A percentile compares a stretch with the other conserved stretches of the same genome.
phyloP scores from a whole-genome alignment of 805 yeast genomes.

The Hanseniaspora occidentalis region DNA sequence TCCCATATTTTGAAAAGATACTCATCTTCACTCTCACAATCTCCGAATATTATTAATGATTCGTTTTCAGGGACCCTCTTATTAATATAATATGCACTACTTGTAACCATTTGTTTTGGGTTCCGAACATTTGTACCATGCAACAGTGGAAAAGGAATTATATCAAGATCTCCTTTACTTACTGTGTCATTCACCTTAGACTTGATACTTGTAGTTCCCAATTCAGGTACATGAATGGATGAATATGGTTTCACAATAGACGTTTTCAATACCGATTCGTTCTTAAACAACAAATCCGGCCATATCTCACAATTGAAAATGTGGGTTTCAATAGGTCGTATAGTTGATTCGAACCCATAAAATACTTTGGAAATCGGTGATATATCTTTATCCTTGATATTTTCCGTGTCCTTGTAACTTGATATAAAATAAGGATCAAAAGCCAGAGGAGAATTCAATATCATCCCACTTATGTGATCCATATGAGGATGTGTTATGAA shows the following conservation, averaged over 20 bases:
- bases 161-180: constrained; percentile 6
- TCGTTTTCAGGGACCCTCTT: constrained; percentile 22
- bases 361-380: no score
- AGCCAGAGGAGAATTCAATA: constrained; percentile 52
- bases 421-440: constrained; percentile 13
- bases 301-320: constrained; percentile 67
- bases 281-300: constrained; percentile 44
- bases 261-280: constrained; percentile 15
- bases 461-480: constrained; percentile 63
- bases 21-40: constrained; percentile 56
- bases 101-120: constrained; percentile 20
- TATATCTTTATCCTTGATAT: no score
- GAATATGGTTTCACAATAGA: constrained; percentile 10
- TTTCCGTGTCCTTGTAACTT: no score
- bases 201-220: not conserved
- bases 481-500: constrained; percentile 74
- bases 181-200: not conserved
- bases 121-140: constrained; percentile 29
- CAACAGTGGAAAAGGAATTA: constrained; percentile 27
- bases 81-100: constrained; percentile 43
- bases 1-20: constrained; percentile 38
- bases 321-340: constrained; percentile 37
- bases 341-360: constrained; percentile 42
- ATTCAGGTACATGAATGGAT: constrained; percentile 5
- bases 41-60: constrained; percentile 62